These are phyloP conservation scores for Staphylotrichum tortipilum DNA, from an alignment of 495 filamentous ascomycete genomes.

Conservation along the genomic window DNA sequence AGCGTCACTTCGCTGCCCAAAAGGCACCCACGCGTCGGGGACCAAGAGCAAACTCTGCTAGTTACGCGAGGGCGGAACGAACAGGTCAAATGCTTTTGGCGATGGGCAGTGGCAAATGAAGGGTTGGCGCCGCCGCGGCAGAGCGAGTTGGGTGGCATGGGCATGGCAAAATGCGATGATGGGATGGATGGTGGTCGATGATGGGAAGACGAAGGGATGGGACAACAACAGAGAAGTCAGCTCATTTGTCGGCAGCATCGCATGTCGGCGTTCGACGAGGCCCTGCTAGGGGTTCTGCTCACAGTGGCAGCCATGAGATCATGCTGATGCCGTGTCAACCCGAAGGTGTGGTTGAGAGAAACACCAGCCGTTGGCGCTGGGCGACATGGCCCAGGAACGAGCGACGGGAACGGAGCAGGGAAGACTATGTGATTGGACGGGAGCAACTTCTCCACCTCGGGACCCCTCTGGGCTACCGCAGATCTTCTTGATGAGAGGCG, in stretches of 20 bases:
- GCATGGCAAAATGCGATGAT: no score
- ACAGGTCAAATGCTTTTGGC: no score
- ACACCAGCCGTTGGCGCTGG: no score
- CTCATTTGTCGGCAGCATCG: not conserved
- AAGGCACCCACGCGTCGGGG: slow-evolving; percentile 3
- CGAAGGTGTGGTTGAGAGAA: not conserved
- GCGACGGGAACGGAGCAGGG: not conserved
- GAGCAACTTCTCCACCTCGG: not conserved
- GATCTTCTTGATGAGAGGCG: no score
- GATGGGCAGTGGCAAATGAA: no score
- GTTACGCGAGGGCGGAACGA: not conserved
- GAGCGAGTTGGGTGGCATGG: no score
- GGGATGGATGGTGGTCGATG: no score
- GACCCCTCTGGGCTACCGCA: no score
- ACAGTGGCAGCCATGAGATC: not conserved
- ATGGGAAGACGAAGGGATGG: no score
- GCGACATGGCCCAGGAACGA: no score
- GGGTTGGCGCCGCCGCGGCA: no score
- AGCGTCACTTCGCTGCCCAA: slow-evolving; percentile 14
- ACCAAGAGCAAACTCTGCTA: not conserved
- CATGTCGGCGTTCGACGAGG: not conserved
- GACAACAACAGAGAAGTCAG: not conserved
- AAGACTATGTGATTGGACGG: not conserved
- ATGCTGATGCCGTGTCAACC: slow-evolving; percentile 4
- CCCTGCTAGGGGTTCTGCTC: not conserved